Base-by-base conservation (phyloP, 2,329 filamentous ascomycete species). In the Tolypocladium tropicale region DNA sequence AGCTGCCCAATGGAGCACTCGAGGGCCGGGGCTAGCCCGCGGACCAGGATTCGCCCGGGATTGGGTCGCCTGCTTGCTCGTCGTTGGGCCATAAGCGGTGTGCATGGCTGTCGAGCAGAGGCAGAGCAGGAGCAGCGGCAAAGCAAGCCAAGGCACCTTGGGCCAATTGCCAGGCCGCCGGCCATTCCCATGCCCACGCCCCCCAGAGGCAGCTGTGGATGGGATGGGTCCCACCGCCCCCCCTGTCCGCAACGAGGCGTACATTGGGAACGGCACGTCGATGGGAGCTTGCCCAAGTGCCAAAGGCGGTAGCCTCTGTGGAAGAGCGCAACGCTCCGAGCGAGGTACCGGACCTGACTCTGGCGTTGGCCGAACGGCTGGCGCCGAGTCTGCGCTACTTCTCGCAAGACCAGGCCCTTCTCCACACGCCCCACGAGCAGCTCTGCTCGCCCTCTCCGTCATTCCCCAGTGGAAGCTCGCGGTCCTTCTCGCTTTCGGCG, bases 1-100 rank as follows among this genome's bases (percentile, higher is more conserved):
- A 70, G 64, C 68, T 76, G 72, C 76, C 78, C 74, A 79, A 81
- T 77, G 64, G 67, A 72, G 76, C 68, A 76, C 68, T 68, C 63
- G 66, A 72, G 62, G 66, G 64, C 77, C 75, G 76, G 73, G 68
- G 63, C 76, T 76, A 79, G 69, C 65, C 70, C 71, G 65, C 68
- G 64, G 70, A 65, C 67, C 67, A 74, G 70, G 68, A 67, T 67
- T 68, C 59, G 61, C 63, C 70, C 68, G 67, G 71, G 66, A 68
- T 68, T 69, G 64, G 63, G 61, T 62, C 25, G 48, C 33, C 48
- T 52, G 32, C 43, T 39, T 53, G 46, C 52, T 63, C 61, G 63
- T 66, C 63, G 66, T 65, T 65, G 64, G 65, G 62, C 63, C 67
- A 64, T 61, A 66, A 62, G 67, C 67, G 68, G 67, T 69, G 67